phyloP scores from a whole-genome alignment of 2,329 filamentous ascomycete genomes.

The Apiospora malaysiana region DNA sequence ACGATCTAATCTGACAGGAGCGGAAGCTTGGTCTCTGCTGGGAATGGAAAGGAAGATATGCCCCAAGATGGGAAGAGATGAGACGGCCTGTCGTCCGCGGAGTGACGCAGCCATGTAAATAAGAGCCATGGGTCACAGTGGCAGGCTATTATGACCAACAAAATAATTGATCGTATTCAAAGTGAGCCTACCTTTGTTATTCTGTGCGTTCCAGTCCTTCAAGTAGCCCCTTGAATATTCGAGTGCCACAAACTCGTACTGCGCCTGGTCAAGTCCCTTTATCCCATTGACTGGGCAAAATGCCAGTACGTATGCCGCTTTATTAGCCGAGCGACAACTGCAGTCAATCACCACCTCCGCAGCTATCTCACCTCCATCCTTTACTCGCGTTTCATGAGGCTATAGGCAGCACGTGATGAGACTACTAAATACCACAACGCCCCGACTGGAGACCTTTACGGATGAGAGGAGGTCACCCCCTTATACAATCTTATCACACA shows the following conservation, averaged over 20 bases:
- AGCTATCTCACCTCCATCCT: too few species aligned
- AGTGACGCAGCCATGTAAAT: background rate
- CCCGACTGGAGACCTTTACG: background rate
- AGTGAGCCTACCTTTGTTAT: background rate
- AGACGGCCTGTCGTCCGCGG: background rate
- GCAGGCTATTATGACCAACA: constrained; percentile 5
- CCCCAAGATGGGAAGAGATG: background rate
- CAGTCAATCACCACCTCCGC: too few species aligned
- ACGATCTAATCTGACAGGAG: background rate
- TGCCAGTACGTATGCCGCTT: background rate
- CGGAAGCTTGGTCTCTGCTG: background rate
- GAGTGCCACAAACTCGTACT: background rate
- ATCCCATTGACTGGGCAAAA: background rate
- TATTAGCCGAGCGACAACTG: background rate
- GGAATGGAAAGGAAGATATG: background rate
- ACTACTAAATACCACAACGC: background rate
- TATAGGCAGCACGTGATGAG: background rate
- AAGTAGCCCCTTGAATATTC: background rate
- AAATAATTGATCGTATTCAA: constrained; percentile 3
- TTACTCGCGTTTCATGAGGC: background rate
- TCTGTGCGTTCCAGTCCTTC: background rate
- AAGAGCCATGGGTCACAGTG: constrained; percentile 7
- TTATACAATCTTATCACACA: constrained; percentile 33
- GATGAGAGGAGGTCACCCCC: background rate
- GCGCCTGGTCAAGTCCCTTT: too few species aligned